Conservation (phyloP, 495 filamentous ascomycete species). For the Aspergillus conjunctus region DNA sequence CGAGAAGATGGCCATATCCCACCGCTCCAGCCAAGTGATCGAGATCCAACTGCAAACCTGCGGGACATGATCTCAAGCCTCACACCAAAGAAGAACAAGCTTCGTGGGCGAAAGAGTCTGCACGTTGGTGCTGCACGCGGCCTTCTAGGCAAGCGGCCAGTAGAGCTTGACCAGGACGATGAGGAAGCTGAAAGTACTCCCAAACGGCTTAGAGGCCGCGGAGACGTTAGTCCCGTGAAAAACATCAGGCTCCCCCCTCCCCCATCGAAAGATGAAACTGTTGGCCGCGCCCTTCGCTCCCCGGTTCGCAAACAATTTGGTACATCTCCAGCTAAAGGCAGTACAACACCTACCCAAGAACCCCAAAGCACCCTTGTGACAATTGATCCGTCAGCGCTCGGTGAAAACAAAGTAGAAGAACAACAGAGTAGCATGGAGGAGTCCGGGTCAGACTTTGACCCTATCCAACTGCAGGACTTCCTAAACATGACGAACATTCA, state of each 20-base stretch:
- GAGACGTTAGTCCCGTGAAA: constrained; percentile 73
- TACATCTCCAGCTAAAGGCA: constrained; percentile 38
- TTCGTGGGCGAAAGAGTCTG: constrained; percentile 73
- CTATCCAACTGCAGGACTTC: constrained; percentile 88
- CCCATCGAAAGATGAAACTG: constrained; percentile 62
- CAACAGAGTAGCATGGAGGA: constrained; percentile 25
- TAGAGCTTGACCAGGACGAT: constrained; percentile 70
- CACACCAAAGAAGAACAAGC: constrained; percentile 70
- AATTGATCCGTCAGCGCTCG: constrained; percentile 28
- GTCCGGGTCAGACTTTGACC: constrained; percentile 52
- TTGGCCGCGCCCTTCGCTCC: constrained; percentile 59
- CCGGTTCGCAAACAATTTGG: constrained; percentile 38
- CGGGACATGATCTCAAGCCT: constrained; percentile 78
- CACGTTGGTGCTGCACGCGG: constrained; percentile 75
- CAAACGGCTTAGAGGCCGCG: constrained; percentile 68
- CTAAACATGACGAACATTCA: constrained; percentile 92
- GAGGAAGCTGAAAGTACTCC: constrained; percentile 66
- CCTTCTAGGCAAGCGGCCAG: constrained; percentile 72
- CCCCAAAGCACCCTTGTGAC: constrained; percentile 19
- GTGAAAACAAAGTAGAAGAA: constrained; percentile 26
- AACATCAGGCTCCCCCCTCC: constrained; percentile 68
- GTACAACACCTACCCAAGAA: constrained; percentile 40
- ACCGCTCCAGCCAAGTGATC: constrained; percentile 56
- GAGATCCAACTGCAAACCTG: constrained; percentile 63
- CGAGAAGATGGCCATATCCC: constrained; percentile 58